Evolutionary conservation across 2,329 filamentous ascomycete species (phyloP).

Genomic region (Colletotrichum paranaense): DNA sequence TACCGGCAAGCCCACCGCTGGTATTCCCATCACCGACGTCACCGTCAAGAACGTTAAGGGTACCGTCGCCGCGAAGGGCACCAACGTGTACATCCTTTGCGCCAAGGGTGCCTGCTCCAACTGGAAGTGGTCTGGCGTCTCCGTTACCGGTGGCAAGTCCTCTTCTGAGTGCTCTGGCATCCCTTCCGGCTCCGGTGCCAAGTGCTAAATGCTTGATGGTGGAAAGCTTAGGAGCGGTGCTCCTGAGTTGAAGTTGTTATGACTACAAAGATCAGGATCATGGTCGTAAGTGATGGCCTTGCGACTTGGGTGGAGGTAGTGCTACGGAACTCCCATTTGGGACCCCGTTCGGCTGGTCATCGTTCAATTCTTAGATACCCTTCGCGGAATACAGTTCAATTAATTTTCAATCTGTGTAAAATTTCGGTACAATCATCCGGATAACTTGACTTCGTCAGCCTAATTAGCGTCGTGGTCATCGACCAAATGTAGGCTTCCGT

Average conservation of each 20-base stretch:
- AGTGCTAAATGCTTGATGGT: conserved; percentile 11
- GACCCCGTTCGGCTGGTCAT: not conserved
- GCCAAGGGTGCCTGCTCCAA: conserved; percentile 60
- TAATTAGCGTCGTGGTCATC: no score
- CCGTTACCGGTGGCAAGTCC: conserved; percentile 62
- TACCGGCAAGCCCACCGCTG: conserved; percentile 55
- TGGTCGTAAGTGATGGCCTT: not conserved
- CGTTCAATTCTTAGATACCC: conserved; percentile 24
- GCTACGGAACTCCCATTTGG: not conserved
- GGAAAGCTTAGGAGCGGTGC: not conserved
- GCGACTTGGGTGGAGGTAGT: not conserved
- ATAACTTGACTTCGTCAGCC: no score
- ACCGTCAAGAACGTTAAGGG: conserved; percentile 57
- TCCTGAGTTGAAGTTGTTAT: not conserved
- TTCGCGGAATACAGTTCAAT: conserved; percentile 10
- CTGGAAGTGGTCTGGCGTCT: conserved; percentile 64
- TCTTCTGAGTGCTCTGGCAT: conserved; percentile 42
- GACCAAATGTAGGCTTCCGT: no score
- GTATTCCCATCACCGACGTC: conserved; percentile 64
- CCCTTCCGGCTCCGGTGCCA: conserved; percentile 37
- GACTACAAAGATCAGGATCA: not conserved
- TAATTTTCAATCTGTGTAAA: not conserved
- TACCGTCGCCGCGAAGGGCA: conserved; percentile 50
- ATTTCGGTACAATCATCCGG: no score
- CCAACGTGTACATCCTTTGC: conserved; percentile 65